Conservation (phyloP, 352 stramenopile genomes). For the Phytopythium mirpurense region DNA sequence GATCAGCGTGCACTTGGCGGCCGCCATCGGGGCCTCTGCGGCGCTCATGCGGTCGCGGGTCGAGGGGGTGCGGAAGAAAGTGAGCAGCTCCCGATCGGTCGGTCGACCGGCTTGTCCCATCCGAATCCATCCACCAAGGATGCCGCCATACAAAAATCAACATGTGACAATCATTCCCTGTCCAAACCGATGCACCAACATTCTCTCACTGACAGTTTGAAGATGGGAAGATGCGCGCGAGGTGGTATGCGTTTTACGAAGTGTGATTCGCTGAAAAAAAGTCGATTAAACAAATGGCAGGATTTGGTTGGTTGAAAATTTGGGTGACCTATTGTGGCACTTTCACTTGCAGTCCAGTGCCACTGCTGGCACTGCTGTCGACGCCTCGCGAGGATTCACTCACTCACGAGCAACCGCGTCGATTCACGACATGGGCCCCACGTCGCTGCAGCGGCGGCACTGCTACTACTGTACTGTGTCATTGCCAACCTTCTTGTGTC, state of each 20-base stretch:
- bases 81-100: neutral
- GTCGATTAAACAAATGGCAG: neutral
- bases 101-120: neutral
- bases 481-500: too few species aligned
- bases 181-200: neutral
- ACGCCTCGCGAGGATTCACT: too few species aligned
- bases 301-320: too few species aligned
- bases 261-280: neutral
- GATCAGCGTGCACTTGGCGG: conserved; percentile 56
- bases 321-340: too few species aligned
- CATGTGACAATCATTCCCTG: neutral
- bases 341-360: too few species aligned
- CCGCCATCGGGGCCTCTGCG: neutral
- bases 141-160: neutral
- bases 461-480: too few species aligned
- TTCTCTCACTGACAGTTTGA: conserved; percentile 1
- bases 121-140: neutral
- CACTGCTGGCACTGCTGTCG: too few species aligned
- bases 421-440: too few species aligned
- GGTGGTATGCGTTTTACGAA: too few species aligned
- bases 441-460: too few species aligned
- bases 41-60: neutral
- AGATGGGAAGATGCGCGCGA: neutral
- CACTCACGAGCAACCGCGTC: too few species aligned
- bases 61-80: neutral